Percentiles rank a stretch among this genome's conserved stretches.
Evolutionary conservation across 257 asterid genomes (phyloP).

Genomic region (Primulina eburnea): DNA sequence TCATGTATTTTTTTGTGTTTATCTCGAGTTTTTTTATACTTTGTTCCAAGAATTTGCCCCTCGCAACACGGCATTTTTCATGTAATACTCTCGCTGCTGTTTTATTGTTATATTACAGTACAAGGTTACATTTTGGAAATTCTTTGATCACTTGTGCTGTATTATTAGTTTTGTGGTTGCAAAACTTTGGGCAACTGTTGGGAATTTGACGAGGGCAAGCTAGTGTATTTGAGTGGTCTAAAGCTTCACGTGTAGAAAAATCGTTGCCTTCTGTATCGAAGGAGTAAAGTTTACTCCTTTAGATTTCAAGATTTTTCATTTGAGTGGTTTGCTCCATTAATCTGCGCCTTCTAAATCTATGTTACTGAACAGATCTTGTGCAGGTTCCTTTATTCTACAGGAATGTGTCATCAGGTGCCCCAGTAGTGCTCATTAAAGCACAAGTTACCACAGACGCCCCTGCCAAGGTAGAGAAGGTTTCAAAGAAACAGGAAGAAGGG

Average conservation of each 20-base stretch:
- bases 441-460: constrained; percentile 92
- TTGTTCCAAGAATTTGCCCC: neutral
- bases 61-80: neutral
- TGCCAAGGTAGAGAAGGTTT: constrained; percentile 67
- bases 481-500: constrained; percentile 89
- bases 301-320: neutral
- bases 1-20: no score
- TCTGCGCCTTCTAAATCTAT: neutral
- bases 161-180: neutral
- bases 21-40: no score
- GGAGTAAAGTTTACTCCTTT: neutral
- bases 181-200: neutral
- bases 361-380: constrained; percentile 13
- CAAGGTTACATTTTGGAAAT: neutral
- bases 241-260: no score
- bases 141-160: no score
- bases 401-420: constrained; percentile 50
- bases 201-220: no score
- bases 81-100: no score
- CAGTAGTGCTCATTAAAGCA: constrained; percentile 63
- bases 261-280: neutral
- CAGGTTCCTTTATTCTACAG: constrained; percentile 63
- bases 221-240: no score
- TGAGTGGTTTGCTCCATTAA: neutral
- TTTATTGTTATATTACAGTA: no score